These are phyloP conservation scores for Alternaria tenuissima DNA, from an alignment of 2,329 filamentous ascomycete genomes.

Conservation along the genomic window DNA sequence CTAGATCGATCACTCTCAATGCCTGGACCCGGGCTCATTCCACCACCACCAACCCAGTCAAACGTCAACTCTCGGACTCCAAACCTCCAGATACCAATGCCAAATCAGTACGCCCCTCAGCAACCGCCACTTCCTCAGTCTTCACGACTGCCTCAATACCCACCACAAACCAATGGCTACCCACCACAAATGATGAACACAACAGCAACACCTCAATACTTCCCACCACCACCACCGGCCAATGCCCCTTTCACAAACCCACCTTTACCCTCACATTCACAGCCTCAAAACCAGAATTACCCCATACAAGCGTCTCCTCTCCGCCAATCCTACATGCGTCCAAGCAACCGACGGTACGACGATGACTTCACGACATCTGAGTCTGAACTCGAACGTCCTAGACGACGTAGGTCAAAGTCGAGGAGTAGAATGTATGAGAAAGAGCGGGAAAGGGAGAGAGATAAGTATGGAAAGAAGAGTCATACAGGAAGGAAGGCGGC, in stretches of 20 bases:
- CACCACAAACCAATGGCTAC: conserved; percentile 10
- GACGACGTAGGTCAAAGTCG: conserved; percentile 26
- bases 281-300: conserved; percentile 8
- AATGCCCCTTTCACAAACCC: background rate
- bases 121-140: conserved; percentile 14
- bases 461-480: conserved; percentile 27
- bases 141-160: conserved; percentile 17
- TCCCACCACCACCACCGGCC: background rate
- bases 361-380: conserved; percentile 35
- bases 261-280: conserved; percentile 7
- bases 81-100: conserved; percentile 26
- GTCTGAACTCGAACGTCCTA: conserved; percentile 29
- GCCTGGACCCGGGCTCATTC: conserved; percentile 26
- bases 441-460: conserved; percentile 11
- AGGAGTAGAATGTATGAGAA: conserved; percentile 16
- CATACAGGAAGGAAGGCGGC: conserved; percentile 38
- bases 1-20: conserved; percentile 40
- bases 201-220: background rate
- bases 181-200: conserved; percentile 6
- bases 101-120: conserved; percentile 8
- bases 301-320: conserved; percentile 26
- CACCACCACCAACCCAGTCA: conserved; percentile 17
- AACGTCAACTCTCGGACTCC: conserved; percentile 22
- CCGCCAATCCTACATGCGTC: conserved; percentile 21
- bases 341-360: conserved; percentile 20